These are phyloP conservation scores for Teunomyces cretensis DNA, from an alignment of 805 yeast species.

Conservation along the genomic window DNA sequence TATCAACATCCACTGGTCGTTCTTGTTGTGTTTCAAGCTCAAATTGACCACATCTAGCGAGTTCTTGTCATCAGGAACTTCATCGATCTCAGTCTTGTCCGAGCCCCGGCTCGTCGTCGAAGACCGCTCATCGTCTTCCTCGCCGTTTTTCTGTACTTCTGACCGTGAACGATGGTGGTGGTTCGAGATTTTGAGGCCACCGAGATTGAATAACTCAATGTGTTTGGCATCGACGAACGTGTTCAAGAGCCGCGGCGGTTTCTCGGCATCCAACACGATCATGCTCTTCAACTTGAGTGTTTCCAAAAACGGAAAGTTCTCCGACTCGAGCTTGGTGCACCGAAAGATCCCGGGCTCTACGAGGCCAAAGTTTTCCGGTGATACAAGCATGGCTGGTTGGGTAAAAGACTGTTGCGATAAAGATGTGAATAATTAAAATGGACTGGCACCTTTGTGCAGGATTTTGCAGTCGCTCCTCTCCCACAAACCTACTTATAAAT, in stretches of 20 bases:
- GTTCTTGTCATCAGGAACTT: slow-evolving; percentile 2
- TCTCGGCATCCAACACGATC: slow-evolving; percentile 78
- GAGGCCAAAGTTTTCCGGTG: slow-evolving; percentile 89
- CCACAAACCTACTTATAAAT: background rate
- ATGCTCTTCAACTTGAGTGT: slow-evolving; percentile 70
- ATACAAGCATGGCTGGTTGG: slow-evolving; percentile 62
- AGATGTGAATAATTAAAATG: too few species aligned
- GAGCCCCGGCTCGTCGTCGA: slow-evolving; percentile 8
- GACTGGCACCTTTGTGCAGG: background rate
- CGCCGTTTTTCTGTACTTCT: slow-evolving; percentile 18
- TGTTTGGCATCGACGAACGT: slow-evolving; percentile 60
- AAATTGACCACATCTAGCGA: slow-evolving; percentile 23
- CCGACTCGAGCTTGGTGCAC: slow-evolving; percentile 74
- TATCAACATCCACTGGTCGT: slow-evolving; percentile 75
- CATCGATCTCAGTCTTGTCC: slow-evolving; percentile 4
- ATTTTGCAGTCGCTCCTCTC: background rate
- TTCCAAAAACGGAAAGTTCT: slow-evolving; percentile 73
- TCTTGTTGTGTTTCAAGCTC: slow-evolving; percentile 22
- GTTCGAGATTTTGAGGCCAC: slow-evolving; percentile 41
- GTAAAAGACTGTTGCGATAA: too few species aligned
- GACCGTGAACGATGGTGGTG: slow-evolving; percentile 26
- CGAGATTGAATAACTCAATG: slow-evolving; percentile 51
- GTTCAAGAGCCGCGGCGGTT: slow-evolving; percentile 71
- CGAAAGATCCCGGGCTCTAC: slow-evolving; percentile 86
- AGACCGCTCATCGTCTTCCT: slow-evolving; percentile 10